These are phyloP conservation scores for Phytophthora ramorum DNA, from an alignment of 352 stramenopile genomes.

Conservation along the genomic window DNA sequence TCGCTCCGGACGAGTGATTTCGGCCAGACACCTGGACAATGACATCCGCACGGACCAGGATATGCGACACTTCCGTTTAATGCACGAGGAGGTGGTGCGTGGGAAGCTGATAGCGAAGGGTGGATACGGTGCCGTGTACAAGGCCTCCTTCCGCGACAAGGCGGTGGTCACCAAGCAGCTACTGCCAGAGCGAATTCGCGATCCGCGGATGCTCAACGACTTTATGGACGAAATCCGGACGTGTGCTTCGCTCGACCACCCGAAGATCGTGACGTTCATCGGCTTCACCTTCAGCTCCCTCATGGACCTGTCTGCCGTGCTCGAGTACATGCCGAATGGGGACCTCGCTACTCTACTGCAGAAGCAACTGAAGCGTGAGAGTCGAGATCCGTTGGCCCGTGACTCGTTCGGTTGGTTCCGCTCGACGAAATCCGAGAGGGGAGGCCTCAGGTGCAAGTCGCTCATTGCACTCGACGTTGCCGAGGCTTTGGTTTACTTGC, in stretches of 20 bases:
- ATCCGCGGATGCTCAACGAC: slow-evolving; percentile 45
- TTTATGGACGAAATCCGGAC: slow-evolving; percentile 63
- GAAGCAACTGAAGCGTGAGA: slow-evolving; percentile 42
- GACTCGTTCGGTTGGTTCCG: slow-evolving; percentile 42
- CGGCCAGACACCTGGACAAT: slow-evolving; percentile 44
- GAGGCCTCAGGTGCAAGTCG: slow-evolving; percentile 46
- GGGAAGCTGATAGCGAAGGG: slow-evolving; percentile 52
- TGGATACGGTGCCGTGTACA: slow-evolving; percentile 70
- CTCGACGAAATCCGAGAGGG: slow-evolving; percentile 24
- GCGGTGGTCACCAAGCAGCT: slow-evolving; percentile 59
- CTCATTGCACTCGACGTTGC: slow-evolving; percentile 52
- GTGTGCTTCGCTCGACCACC: slow-evolving; percentile 45
- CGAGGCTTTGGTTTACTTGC: slow-evolving; percentile 52
- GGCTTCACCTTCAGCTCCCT: slow-evolving; percentile 66
- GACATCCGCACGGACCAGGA: slow-evolving; percentile 77
- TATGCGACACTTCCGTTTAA: slow-evolving; percentile 59
- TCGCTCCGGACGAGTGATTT: slow-evolving; percentile 12
- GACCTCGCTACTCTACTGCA: slow-evolving; percentile 53
- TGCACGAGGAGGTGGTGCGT: slow-evolving; percentile 53
- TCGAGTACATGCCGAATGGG: slow-evolving; percentile 57
- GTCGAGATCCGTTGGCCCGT: slow-evolving; percentile 25
- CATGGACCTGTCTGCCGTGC: slow-evolving; percentile 56
- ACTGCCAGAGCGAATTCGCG: slow-evolving; percentile 38
- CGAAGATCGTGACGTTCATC: slow-evolving; percentile 58
- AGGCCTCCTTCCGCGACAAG: slow-evolving; percentile 45